Base-by-base conservation (phyloP, 2,329 filamentous ascomycete species). In the Pseudogymnoascus sp. region DNA sequence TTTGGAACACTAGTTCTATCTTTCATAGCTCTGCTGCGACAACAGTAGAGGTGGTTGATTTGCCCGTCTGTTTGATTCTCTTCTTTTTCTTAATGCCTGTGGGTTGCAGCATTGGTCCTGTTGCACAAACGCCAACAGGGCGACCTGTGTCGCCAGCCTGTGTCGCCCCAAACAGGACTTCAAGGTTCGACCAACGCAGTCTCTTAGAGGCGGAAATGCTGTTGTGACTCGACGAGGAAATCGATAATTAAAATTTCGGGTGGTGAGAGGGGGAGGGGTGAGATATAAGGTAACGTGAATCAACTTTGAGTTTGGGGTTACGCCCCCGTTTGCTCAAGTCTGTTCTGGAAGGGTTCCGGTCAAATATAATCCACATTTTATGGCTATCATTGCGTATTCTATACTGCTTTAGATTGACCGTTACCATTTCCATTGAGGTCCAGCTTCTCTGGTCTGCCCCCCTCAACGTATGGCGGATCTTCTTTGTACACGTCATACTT, bases 401-500 rank as follows among this genome's bases (percentile, higher is more conserved):
- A 52, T 52, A 6, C 14, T 16, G 26, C n/a, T 52, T 52, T 52
- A 52, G 45, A 52, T 31, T 31, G 45, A 4, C 45, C 45, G 4
- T 31, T 52, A 31, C 45, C 41, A 26, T n/a, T 31, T 52, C 45
- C 45, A 52, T 52, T 52, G 26, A 52, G 45, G 4, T 4, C 45
- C n/a, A 16, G 14, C 45, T 52, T 52, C n/a, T 52, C 45, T 0
- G 83, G 84, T 33, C 80, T 80, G 14, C 11, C 38, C 19, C 69
- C 65, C 29, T 62, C 23, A 35, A 64, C 60, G 63, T 74, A 77
- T 4, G 76, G 72, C 23, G 68, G 61, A 31, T 84, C 81, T 67
- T 86, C 83, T 62, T 80, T 72, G 66, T 86, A 88, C 1, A 84
- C 80, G 67, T 82, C 77, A 66, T 87, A 88, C 73, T 83, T 86